A percentile compares a stretch with the other conserved stretches of the same genome.
phyloP scores from a whole-genome alignment of 2,329 filamentous ascomycete genomes.

The Paracoccidioides brasiliensis region DNA sequence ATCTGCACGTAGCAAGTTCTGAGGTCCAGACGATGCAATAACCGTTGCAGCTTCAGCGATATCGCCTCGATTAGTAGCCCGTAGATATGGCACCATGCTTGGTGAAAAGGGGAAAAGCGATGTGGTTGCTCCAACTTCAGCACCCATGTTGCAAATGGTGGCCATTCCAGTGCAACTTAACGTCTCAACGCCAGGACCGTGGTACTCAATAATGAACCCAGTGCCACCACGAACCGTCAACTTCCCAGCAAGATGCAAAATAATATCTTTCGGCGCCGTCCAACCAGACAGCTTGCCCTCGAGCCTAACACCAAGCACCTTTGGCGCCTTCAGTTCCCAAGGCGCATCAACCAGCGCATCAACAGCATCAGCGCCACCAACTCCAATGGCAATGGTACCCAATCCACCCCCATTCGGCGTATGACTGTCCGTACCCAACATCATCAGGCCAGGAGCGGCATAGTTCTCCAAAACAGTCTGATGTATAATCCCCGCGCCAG shows the following conservation, averaged over 20 bases:
- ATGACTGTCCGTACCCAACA: constrained; percentile 95
- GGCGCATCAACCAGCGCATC: constrained; percentile 92
- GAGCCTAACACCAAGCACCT: constrained; percentile 72
- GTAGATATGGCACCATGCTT: constrained; percentile 71
- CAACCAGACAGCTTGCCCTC: constrained; percentile 76
- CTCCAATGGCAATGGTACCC: constrained; percentile 87
- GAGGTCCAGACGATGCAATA: constrained; percentile 46
- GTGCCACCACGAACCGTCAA: constrained; percentile 90
- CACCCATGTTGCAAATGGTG: constrained; percentile 79
- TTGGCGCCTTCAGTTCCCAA: constrained; percentile 94
- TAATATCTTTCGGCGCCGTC: constrained; percentile 92
- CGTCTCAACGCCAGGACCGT: constrained; percentile 76
- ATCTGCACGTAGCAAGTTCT: constrained; percentile 63
- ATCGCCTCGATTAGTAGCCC: constrained; percentile 63
- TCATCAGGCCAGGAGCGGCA: constrained; percentile 92
- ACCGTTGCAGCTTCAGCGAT: constrained; percentile 56
- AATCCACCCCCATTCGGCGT: constrained; percentile 95
- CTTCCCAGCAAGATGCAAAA: constrained; percentile 74
- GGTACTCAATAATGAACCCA: constrained; percentile 88
- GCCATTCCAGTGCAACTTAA: constrained; percentile 89
- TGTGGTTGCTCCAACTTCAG: constrained; percentile 86
- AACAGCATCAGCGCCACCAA: constrained; percentile 92
- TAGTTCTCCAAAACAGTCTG: constrained; percentile 98
- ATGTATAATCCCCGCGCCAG: constrained; percentile 89
- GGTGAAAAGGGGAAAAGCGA: constrained; percentile 88